phyloP scores from a whole-genome alignment of 352 stramenopile genomes.

The Aphanomyces astaci region DNA sequence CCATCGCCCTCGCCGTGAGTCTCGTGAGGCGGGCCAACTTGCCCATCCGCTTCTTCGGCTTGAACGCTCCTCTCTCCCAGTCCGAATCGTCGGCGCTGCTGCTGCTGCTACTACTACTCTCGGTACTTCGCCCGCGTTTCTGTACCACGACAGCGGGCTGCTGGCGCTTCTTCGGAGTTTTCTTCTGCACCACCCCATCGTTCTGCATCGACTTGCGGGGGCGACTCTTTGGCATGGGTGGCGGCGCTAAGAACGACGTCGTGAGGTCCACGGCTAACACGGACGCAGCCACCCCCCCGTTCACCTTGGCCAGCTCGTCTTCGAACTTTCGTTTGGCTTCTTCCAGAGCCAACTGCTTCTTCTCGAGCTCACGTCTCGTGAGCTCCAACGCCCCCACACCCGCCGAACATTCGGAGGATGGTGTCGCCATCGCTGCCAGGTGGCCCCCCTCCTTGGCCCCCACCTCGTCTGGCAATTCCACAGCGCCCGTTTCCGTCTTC shows the following conservation, averaged over 20 bases:
- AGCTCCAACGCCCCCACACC: neutral
- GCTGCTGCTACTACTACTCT: too few relatives aligned
- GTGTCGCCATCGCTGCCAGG: too few relatives aligned
- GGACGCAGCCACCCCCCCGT: neutral
- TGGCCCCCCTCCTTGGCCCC: too few relatives aligned
- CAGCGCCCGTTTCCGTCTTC: too few relatives aligned
- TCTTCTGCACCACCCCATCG: too few relatives aligned
- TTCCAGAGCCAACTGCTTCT: neutral
- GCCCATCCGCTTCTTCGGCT: neutral
- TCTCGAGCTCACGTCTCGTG: neutral
- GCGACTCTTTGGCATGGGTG: neutral
- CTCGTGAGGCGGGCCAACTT: neutral
- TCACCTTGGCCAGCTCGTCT: neutral
- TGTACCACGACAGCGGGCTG: too few relatives aligned
- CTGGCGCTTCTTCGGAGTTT: too few relatives aligned
- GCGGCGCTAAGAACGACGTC: neutral
- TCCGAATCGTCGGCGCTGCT: neutral
- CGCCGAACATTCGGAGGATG: too few relatives aligned
- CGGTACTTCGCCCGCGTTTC: too few relatives aligned
- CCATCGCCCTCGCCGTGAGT: neutral
- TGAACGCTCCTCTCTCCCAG: neutral
- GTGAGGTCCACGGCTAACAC: neutral
- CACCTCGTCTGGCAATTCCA: too few relatives aligned
- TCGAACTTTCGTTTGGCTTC: neutral
- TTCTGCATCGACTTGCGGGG: too few relatives aligned